Base-by-base conservation (phyloP, 768 basidiomycete genomes). In the Gloeophyllum trabeum region DNA sequence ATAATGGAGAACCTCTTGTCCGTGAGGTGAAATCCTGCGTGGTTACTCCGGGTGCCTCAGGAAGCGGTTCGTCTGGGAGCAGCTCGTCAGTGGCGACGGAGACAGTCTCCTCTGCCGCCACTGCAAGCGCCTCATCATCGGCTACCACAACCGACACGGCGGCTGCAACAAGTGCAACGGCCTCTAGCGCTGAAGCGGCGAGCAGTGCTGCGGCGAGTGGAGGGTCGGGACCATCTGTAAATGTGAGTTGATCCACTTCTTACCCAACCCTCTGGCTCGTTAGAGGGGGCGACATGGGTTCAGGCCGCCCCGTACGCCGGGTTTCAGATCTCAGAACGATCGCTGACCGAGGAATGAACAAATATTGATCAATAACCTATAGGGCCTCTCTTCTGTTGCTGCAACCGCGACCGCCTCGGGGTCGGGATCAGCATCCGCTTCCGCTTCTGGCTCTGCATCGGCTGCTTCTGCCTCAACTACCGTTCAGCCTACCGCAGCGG, bases 21-120 rank as follows among this genome's bases (percentile, higher is more conserved):
- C 51, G 58, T 39, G 61, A 63, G 47, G 54, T 50, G 39, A 57
- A 54, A 49, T 40, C 49, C 10, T 66, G 64, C 50, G 53, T 49
- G 1, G n/a, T 56, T 20, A 16, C 32, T 1, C 25, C 45, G 4
- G 48, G 43, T 37, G 38, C 41, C 24, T 19, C 30, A 23, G n/a
- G 40, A 34, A 45, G 36, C 18, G 30, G 43, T 35, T 32, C 45
- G 24, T 22, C 41, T 20, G 30, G 3, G 19, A 43, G 21, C 24
- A 20, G 28, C 25, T 23, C 13, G n/a, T 35, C 48, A 19, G 25
- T 18, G 30, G 43, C 32, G 21, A 12, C 48, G 24, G 14, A 38
- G 14, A 24, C 18, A n/a, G 41, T 36, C 41, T 35, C 39, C 24
- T 42, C 48, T 1, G 48, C 44, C 49, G 46, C 38, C 42, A 36